Conservation (phyloP, 495 filamentous ascomycete genomes). For the Cladorrhinum samala region DNA sequence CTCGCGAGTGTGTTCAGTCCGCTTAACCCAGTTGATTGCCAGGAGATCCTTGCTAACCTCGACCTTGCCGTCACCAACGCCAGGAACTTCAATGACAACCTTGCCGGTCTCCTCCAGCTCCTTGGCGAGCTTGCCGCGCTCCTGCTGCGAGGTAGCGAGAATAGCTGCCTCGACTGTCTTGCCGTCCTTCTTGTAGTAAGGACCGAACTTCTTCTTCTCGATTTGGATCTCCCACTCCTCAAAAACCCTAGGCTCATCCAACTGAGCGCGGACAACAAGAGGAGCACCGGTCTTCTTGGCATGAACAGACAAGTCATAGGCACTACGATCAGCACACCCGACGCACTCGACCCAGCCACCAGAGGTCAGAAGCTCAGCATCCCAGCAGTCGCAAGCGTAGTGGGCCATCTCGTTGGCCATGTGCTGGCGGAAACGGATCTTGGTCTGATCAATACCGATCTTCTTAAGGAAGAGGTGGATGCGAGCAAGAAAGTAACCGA, state of each 20-base stretch:
- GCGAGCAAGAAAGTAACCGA: slow-evolving; percentile 80
- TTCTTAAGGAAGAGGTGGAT: slow-evolving; percentile 68
- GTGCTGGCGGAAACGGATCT: slow-evolving; percentile 79
- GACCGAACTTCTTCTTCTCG: slow-evolving; percentile 81
- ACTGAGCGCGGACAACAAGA: slow-evolving; percentile 59
- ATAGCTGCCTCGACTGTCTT: slow-evolving; percentile 67
- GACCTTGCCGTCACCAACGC: slow-evolving; percentile 46
- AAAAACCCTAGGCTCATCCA: slow-evolving; percentile 56
- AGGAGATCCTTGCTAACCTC: slow-evolving; percentile 67
- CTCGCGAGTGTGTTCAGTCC: slow-evolving; percentile 63
- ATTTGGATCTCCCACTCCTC: slow-evolving; percentile 71
- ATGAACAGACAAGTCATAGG: slow-evolving; percentile 73
- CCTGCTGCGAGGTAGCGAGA: slow-evolving; percentile 58
- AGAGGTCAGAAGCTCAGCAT: slow-evolving; percentile 71
- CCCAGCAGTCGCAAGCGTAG: slow-evolving; percentile 80
- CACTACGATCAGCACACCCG: slow-evolving; percentile 76
- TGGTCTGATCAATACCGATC: slow-evolving; percentile 61
- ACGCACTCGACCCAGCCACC: slow-evolving; percentile 86
- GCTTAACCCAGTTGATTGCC: slow-evolving; percentile 62
- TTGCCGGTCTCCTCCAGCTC: slow-evolving; percentile 60
- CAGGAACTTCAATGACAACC: slow-evolving; percentile 59
- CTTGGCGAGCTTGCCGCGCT: slow-evolving; percentile 62
- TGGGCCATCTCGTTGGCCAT: slow-evolving; percentile 77
- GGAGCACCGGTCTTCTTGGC: slow-evolving; percentile 74
- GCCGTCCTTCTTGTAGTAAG: slow-evolving; percentile 73